Conservation (phyloP, 148 eudicot species). For the Dysphania ambrosioides region DNA sequence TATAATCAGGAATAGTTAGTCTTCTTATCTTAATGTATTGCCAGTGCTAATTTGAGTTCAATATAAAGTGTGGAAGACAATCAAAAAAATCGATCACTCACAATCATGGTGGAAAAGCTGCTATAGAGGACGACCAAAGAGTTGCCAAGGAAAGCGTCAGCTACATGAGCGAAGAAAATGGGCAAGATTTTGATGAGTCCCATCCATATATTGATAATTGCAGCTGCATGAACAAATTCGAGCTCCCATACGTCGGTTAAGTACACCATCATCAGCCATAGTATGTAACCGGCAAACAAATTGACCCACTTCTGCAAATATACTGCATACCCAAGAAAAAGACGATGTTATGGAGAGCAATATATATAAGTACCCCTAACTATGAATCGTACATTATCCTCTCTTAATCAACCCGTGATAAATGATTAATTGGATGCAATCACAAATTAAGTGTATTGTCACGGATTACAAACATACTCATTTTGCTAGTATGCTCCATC, state of each 20-base stretch:
- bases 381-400: background rate
- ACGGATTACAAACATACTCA: too few relatives aligned
- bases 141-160: slow-evolving; percentile 14
- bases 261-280: slow-evolving; percentile 44
- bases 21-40: too few relatives aligned
- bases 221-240: slow-evolving; percentile 41
- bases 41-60: too few relatives aligned
- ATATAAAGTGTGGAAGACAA: too few relatives aligned
- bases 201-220: slow-evolving; percentile 38
- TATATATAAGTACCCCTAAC: background rate
- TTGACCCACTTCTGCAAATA: background rate
- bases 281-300: background rate
- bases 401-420: too few relatives aligned
- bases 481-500: too few relatives aligned
- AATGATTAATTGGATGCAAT: too few relatives aligned
- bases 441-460: too few relatives aligned
- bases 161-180: slow-evolving; percentile 9
- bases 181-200: slow-evolving; percentile 24
- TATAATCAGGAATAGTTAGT: too few relatives aligned
- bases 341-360: background rate
- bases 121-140: slow-evolving; percentile 5
- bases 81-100: too few relatives aligned
- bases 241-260: slow-evolving; percentile 49
- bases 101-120: slow-evolving; percentile 10
- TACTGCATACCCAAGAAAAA: background rate